Evolutionary conservation across 805 yeast genomes (phyloP).

Genomic region (Teunomyces lycoperdinae): DNA sequence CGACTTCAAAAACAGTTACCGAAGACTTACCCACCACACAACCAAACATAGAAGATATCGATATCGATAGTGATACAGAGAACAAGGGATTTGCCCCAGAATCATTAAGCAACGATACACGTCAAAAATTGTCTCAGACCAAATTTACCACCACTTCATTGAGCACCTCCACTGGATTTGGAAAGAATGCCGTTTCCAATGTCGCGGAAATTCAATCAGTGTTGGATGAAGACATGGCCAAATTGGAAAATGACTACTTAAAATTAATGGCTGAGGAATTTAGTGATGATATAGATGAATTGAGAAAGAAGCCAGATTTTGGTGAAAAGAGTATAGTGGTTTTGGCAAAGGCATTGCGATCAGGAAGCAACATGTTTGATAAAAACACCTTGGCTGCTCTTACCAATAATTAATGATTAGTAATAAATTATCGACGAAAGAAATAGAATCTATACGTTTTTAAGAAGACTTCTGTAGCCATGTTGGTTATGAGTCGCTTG

Average conservation of each 20-base stretch:
- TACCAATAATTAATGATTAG: background rate
- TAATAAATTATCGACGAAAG: background rate
- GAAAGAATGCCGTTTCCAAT: slow-evolving; percentile 12
- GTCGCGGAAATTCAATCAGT: slow-evolving; percentile 18
- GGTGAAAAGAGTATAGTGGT: slow-evolving; percentile 51
- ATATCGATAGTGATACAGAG: slow-evolving; percentile 27
- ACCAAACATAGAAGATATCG: slow-evolving; percentile 31
- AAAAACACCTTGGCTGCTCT: slow-evolving; percentile 41
- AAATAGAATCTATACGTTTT: too few relatives aligned
- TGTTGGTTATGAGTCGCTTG: too few relatives aligned
- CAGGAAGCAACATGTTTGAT: slow-evolving; percentile 59
- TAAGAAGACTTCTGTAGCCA: background rate
- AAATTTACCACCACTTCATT: slow-evolving; percentile 25
- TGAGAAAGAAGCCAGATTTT: slow-evolving; percentile 65
- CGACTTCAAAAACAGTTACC: slow-evolving; percentile 7
- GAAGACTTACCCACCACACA: background rate
- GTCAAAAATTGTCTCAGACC: slow-evolving; percentile 19
- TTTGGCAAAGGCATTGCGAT: slow-evolving; percentile 56
- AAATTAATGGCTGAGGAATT: slow-evolving; percentile 55
- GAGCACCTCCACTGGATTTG: slow-evolving; percentile 11
- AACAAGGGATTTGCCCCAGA: slow-evolving; percentile 14
- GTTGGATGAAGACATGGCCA: slow-evolving; percentile 27
- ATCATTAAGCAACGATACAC: slow-evolving; percentile 16
- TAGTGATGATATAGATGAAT: slow-evolving; percentile 57
- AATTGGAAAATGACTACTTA: slow-evolving; percentile 50